Evolutionary conservation across 768 basidiomycete species (phyloP), one percentile per base, ranked within the genome.

Genomic region (Baorangia bicolor): DNA sequence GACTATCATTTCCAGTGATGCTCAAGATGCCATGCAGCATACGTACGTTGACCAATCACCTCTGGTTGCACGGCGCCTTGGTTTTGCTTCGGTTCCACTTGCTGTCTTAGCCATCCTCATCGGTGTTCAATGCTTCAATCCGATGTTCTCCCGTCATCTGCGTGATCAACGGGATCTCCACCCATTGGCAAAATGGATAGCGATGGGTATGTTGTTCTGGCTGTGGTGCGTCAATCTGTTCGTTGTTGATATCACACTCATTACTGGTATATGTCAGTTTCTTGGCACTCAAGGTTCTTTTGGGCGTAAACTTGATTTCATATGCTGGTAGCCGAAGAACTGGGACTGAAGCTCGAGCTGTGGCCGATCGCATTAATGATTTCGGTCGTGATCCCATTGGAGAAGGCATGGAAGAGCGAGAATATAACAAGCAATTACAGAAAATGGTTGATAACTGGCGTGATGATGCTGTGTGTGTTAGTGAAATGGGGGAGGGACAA

Each of bases 41-140:
- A 80, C 88, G 3, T 94, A 95, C 56, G 92, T 97, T 20, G 97
- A 99, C 66, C 95, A 97, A 67, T 95, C 95, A 2, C 95, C 95
- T 7, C 80, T 95, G 6, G 93, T 98, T 31, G 92, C 95, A 1
- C 88, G 96, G 3, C 84, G 97, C 7, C 79, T 99, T 10, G 97
- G 97, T 16, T 97, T 98, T 69, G 90, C 97, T 2, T 85, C 94
- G 0, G 78, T 98, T 21, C 97, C 97, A 0, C 80, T 98, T 3
- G 93, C 94, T 0, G 92, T 92, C 23, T 78, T 98, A 18, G 82
- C 81, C 20, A 81, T 90, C 57, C 78, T 95, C 52, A 82, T 93
- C 39, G 87, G 88, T 21, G 81, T 85, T 1, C 91, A 92, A 64
- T 88, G 86, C 13, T 65, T 89, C 48, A 79, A 71, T 48, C 73